Evolutionary conservation across 73 alveolate species (phyloP).

Genomic region (Tetrahymena malaccensis): DNA sequence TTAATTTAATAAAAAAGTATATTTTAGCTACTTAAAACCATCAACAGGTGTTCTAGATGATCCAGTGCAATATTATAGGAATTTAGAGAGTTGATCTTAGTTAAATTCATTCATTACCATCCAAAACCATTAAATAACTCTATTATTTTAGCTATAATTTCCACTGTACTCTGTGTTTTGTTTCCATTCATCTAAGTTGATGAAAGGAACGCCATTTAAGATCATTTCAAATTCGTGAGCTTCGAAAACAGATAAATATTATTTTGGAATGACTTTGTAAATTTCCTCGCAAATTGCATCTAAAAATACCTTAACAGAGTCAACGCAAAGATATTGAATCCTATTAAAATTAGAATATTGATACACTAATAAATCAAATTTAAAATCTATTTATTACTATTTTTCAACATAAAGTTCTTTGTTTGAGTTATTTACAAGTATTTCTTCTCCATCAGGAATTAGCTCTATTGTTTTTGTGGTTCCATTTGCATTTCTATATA

Average conservation of each 20-base stretch:
- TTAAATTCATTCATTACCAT: conserved; percentile 48
- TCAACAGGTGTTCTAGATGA: conserved; percentile 86
- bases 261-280: conserved; percentile 53
- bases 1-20: conserved; percentile 36
- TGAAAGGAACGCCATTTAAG: conserved; percentile 63
- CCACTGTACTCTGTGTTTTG: conserved; percentile 78
- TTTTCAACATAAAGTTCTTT: neutral
- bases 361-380: too few species aligned
- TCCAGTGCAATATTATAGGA: conserved; percentile 90
- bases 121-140: conserved; percentile 94
- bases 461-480: conserved; percentile 38
- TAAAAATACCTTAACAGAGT: conserved; percentile 33
- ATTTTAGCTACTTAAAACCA: conserved; percentile 61
- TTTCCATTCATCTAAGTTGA: conserved; percentile 91
- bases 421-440: conserved; percentile 2
- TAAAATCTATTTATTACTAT: neutral
- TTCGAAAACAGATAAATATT: conserved; percentile 36
- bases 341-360: neutral
- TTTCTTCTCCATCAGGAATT: conserved; percentile 40
- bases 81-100: conserved; percentile 69
- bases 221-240: conserved; percentile 61
- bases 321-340: conserved; percentile 45
- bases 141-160: conserved; percentile 45
- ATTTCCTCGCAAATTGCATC: conserved; percentile 48
- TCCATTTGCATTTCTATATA: neutral